A percentile compares a stretch with the other conserved stretches of the same genome.
Conservation (phyloP, 78 protist genomes). For the Trichosphaerium sp. region DNA sequence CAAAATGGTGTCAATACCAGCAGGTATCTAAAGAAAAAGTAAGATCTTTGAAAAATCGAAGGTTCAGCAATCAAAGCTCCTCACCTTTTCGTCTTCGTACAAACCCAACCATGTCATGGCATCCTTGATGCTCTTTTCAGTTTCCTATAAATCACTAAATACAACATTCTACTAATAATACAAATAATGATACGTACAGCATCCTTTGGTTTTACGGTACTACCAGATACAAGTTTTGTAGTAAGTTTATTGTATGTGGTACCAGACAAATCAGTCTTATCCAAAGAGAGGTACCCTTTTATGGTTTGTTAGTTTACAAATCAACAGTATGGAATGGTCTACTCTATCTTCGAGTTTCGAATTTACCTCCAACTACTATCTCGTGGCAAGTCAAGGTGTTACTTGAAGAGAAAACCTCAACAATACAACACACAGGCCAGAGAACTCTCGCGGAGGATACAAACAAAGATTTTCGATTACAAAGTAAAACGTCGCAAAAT, state of each 20-base stretch:
- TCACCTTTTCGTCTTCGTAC: background rate
- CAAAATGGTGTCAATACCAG: background rate
- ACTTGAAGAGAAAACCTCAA: background rate
- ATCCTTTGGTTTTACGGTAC: background rate
- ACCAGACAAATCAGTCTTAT: too few relatives aligned
- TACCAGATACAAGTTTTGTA: background rate
- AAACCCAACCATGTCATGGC: constrained; percentile 39
- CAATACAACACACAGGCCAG: constrained; percentile 2
- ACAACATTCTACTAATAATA: constrained; percentile 21
- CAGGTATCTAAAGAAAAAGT: background rate
- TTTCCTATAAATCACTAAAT: constrained; percentile 9
- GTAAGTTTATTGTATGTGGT: background rate
- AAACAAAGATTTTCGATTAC: too few relatives aligned
- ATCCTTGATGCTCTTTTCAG: constrained; percentile 2
- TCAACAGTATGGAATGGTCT: too few relatives aligned
- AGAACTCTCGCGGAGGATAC: constrained; percentile 3
- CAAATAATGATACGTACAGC: background rate
- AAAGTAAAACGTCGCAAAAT: constrained; percentile 5
- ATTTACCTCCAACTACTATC: too few relatives aligned
- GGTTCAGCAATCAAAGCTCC: background rate
- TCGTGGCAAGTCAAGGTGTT: background rate
- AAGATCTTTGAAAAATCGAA: background rate
- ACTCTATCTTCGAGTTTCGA: too few relatives aligned
- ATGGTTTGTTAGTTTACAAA: too few relatives aligned
- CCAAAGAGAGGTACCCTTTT: too few relatives aligned